Evolutionary conservation across 805 yeast species (phyloP).

Genomic region (Metschnikowia similis): DNA sequence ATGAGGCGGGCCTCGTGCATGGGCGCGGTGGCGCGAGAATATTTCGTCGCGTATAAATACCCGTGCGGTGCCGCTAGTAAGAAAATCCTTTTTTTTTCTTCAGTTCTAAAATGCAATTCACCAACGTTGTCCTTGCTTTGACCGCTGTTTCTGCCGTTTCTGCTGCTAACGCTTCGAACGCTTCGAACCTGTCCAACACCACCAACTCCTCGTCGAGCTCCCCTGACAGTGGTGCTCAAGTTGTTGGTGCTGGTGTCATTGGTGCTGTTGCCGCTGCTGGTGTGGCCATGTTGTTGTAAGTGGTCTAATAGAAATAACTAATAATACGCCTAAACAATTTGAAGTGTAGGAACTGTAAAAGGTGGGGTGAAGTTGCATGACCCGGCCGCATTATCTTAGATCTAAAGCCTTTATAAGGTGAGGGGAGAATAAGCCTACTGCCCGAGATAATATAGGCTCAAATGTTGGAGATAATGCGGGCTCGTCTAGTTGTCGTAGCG

Average conservation of each 20-base stretch:
- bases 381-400: too few relatives aligned
- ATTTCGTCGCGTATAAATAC: constrained; percentile 4
- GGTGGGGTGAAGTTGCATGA: too few relatives aligned
- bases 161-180: constrained; percentile 48
- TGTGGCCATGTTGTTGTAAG: constrained; percentile 52
- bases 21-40: background rate
- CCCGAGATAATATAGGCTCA: too few relatives aligned
- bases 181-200: constrained; percentile 38
- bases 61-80: background rate
- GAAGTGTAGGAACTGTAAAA: background rate
- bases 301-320: constrained; percentile 10
- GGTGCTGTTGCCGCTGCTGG: constrained; percentile 88
- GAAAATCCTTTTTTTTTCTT: background rate
- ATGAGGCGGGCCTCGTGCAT: constrained; percentile 5
- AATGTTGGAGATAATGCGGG: too few relatives aligned
- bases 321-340: background rate
- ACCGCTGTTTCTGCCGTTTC: constrained; percentile 67
- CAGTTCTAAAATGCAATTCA: constrained; percentile 60
- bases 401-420: too few relatives aligned
- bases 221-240: constrained; percentile 46
- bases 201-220: constrained; percentile 22
- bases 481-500: too few relatives aligned
- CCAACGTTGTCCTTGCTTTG: constrained; percentile 60
- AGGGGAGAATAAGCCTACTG: too few relatives aligned
- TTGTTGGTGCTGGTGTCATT: constrained; percentile 66